A percentile compares a stretch with the other conserved stretches of the same genome.
phyloP scores from a whole-genome alignment of 257 asterid genomes.

The Plantago major region DNA sequence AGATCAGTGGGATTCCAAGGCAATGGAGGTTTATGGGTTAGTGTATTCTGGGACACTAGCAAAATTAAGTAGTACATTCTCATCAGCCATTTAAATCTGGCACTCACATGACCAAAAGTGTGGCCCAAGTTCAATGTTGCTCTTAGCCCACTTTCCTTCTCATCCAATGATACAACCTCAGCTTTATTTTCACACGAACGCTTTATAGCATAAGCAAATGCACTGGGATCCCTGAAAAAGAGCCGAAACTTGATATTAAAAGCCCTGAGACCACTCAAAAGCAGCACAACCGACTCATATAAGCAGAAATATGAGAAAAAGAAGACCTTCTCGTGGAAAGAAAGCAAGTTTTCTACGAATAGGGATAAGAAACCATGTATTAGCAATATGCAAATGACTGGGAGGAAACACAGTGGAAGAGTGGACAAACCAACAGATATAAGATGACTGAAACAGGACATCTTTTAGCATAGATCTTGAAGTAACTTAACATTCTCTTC shows the following conservation, averaged over 20 bases:
- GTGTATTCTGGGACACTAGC: background rate
- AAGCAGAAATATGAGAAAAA: conserved; percentile 10
- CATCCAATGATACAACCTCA: conserved; percentile 91
- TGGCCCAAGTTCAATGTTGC: conserved; percentile 98
- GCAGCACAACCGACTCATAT: conserved; percentile 3
- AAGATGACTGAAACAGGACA: no score
- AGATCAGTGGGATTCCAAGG: no score
- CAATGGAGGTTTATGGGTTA: no score
- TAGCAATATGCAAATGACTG: background rate
- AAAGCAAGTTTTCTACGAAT: background rate
- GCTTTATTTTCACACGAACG: conserved; percentile 99
- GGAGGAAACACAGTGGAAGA: no score
- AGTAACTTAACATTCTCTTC: background rate
- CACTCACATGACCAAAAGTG: conserved; percentile 94
- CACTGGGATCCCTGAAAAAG: conserved; percentile 64
- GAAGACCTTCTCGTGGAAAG: background rate
- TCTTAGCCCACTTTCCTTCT: conserved; percentile 93
- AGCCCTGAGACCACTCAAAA: conserved; percentile 14
- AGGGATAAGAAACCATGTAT: conserved; percentile 3
- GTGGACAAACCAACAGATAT: no score
- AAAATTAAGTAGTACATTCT: background rate
- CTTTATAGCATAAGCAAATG: conserved; percentile 89
- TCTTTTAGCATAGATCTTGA: background rate
- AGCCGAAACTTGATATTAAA: conserved; percentile 17
- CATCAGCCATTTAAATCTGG: conserved; percentile 14